phyloP scores from a whole-genome alignment of 345 rosid species.

The Boechera retrofracta region DNA sequence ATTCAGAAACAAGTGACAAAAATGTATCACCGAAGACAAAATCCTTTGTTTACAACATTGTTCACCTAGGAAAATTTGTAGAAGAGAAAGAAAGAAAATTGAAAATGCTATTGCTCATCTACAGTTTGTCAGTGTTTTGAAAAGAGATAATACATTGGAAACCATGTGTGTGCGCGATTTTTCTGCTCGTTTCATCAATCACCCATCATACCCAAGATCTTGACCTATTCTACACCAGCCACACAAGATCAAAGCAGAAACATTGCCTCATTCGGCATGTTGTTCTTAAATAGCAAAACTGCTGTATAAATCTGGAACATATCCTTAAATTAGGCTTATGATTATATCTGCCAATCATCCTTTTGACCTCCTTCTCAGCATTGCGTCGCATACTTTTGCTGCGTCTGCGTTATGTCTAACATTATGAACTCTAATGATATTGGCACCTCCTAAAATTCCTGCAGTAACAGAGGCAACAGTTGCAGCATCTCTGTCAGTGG shows the following conservation, averaged over 20 bases:
- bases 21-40: neutral
- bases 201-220: constrained; percentile 18
- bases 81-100: constrained; percentile 1
- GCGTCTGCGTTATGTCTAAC: constrained; percentile 78
- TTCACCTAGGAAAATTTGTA: neutral
- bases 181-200: neutral
- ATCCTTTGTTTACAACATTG: neutral
- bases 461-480: constrained; percentile 75
- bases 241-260: constrained; percentile 5
- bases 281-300: neutral
- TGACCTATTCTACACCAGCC: neutral
- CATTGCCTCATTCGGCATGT: neutral
- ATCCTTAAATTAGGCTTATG: neutral
- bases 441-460: constrained; percentile 77
- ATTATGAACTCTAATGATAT: constrained; percentile 89
- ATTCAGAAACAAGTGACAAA: constrained; percentile 1
- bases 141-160: constrained; percentile 15
- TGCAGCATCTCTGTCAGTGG: constrained; percentile 87
- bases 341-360: constrained; percentile 14
- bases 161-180: neutral
- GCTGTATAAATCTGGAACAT: constrained; percentile 1
- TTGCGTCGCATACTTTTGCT: constrained; percentile 75
- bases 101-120: constrained; percentile 12
- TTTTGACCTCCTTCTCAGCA: constrained; percentile 53
- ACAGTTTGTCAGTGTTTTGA: neutral